A percentile compares a stretch with the other conserved stretches of the same genome.
phyloP scores from a whole-genome alignment of 179 eudicot genomes.

The Beta macrorhiza region DNA sequence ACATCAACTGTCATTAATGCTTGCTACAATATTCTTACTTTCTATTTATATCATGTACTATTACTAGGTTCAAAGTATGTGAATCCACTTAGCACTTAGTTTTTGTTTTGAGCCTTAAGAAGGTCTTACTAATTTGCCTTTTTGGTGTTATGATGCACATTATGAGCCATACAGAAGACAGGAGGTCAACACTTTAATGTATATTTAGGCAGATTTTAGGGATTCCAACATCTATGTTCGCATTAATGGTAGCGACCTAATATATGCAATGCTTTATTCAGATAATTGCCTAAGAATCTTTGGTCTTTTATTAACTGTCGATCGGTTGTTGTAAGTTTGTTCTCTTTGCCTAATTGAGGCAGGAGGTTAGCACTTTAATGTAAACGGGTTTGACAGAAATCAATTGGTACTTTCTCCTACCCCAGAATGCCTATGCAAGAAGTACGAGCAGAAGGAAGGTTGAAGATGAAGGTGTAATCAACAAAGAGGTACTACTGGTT shows the following conservation, averaged over 20 bases:
- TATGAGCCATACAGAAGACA: background rate
- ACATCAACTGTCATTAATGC: background rate
- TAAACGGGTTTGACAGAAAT: background rate
- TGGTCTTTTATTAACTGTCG: background rate
- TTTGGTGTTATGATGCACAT: background rate
- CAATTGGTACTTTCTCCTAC: background rate
- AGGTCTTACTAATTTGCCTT: background rate
- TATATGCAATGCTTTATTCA: background rate
- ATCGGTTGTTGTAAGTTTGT: background rate
- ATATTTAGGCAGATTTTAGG: background rate
- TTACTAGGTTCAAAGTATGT: background rate
- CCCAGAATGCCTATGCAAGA: too few relatives aligned
- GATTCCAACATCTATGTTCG: background rate
- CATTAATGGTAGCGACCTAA: background rate
- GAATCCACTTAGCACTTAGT: background rate
- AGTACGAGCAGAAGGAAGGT: background rate
- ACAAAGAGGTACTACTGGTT: too few relatives aligned
- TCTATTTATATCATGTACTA: background rate
- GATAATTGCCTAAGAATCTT: background rate
- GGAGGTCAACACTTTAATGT: too few relatives aligned
- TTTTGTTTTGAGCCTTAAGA: background rate
- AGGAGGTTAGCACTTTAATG: background rate
- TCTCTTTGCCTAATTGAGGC: background rate
- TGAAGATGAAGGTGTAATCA: background rate
- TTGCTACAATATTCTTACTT: background rate